Evolutionary conservation across 1,284 basidiomycete species (phyloP).

Genomic region (Malassezia restricta): DNA sequence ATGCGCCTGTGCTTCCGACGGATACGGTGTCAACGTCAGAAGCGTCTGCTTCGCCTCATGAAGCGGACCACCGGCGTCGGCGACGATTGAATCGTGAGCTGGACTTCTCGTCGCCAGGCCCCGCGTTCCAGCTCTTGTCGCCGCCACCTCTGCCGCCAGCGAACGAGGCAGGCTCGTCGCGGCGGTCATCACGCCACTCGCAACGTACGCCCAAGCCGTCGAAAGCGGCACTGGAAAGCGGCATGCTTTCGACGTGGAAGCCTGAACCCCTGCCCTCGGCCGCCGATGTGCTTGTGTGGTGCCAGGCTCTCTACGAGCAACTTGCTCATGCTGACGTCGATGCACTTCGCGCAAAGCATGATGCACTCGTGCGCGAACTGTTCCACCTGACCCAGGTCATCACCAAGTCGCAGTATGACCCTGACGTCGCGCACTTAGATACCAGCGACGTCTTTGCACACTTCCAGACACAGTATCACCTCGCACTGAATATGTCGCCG

Average conservation of each 20-base stretch:
- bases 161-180: not conserved
- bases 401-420: conserved; percentile 34
- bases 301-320: conserved; percentile 17
- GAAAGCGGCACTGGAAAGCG: conserved; percentile 4
- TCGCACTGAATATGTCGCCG: conserved; percentile 16
- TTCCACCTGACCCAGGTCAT: conserved; percentile 38
- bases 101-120: conserved; percentile 37
- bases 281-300: conserved; percentile 2
- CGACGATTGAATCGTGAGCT: conserved; percentile 31
- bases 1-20: not conserved
- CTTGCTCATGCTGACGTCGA: conserved; percentile 22
- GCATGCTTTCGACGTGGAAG: conserved; percentile 9
- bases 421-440: conserved; percentile 21
- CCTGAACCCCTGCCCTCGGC: not conserved
- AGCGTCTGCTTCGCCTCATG: not conserved
- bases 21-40: not conserved
- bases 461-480: conserved; percentile 25
- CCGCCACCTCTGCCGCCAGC: conserved; percentile 3
- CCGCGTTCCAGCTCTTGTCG: conserved; percentile 22
- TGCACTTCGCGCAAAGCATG: conserved; percentile 26
- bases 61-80: conserved; percentile 2
- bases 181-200: conserved; percentile 1
- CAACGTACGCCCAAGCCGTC: conserved; percentile 7
- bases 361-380: conserved; percentile 32
- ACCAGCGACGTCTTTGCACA: conserved; percentile 27